Evolutionary conservation across 139 green algal genomes (phyloP).

Genomic region (Micromonas commoda): DNA sequence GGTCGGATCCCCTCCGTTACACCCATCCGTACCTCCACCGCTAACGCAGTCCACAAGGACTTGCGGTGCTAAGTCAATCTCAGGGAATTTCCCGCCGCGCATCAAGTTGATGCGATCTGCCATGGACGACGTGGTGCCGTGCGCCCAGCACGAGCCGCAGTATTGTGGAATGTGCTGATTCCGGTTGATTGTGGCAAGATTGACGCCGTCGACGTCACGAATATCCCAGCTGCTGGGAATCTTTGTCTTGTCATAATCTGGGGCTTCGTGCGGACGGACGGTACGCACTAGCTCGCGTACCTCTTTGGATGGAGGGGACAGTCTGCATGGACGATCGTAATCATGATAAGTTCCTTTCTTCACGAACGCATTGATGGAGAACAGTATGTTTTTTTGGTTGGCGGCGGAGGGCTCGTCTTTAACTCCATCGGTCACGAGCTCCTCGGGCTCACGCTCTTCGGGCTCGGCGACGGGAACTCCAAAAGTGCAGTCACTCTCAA

Average conservation of each 20-base stretch:
- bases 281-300: no score
- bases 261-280: no score
- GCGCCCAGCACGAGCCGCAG: constrained; percentile 55
- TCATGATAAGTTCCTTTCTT: neutral
- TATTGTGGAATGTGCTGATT: constrained; percentile 57
- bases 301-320: neutral
- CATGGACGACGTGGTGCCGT: constrained; percentile 41
- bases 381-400: neutral
- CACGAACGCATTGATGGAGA: neutral
- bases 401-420: neutral
- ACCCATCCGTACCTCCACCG: neutral
- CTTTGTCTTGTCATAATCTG: no score
- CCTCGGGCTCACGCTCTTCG: constrained; percentile 51
- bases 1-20: constrained; percentile 42
- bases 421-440: neutral
- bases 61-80: constrained; percentile 34
- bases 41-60: constrained; percentile 48
- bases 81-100: constrained; percentile 38
- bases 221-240: neutral
- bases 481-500: constrained; percentile 69
- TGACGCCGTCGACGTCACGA: constrained; percentile 41
- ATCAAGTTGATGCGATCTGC: constrained; percentile 51
- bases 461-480: no score
- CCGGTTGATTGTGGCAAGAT: constrained; percentile 40
- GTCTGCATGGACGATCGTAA: neutral